A percentile compares a stretch with the other conserved stretches of the same genome.
These are phyloP conservation scores for Solanum sejunctum DNA, from an alignment of 257 asterid genomes.

Conservation along the genomic window DNA sequence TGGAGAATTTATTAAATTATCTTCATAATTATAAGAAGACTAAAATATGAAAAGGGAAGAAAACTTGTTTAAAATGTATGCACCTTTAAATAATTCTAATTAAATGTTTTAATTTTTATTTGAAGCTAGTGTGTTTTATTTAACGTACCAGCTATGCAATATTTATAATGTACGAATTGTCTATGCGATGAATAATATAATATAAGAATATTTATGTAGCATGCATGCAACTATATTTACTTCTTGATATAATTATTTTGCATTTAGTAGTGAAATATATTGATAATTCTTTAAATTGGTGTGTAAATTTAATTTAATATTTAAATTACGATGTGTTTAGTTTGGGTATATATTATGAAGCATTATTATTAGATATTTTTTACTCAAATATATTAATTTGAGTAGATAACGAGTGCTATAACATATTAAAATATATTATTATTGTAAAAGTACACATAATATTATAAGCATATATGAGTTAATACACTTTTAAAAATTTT, in stretches of 20 bases:
- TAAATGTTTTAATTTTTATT: too few species aligned
- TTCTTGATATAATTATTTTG: neutral
- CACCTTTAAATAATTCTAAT: neutral
- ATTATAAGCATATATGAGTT: neutral
- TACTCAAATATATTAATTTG: neutral
- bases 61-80: too few species aligned
- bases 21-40: neutral
- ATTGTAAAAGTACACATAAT: neutral
- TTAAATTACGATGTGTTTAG: too few species aligned
- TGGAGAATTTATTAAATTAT: neutral
- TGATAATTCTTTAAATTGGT: too few species aligned
- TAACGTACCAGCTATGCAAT: neutral
- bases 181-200: neutral
- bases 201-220: too few species aligned
- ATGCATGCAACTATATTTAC: too few species aligned
- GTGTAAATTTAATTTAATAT: too few species aligned
- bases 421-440: neutral
- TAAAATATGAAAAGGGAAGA: neutral
- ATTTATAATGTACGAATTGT: neutral
- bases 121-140: too few species aligned
- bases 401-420: neutral
- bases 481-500: neutral
- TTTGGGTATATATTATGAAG: neutral
- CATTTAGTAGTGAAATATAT: too few species aligned
- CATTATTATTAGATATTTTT: too few species aligned